Evolutionary conservation across 768 basidiomycete genomes (phyloP).

Genomic region (Mycena galericulata): DNA sequence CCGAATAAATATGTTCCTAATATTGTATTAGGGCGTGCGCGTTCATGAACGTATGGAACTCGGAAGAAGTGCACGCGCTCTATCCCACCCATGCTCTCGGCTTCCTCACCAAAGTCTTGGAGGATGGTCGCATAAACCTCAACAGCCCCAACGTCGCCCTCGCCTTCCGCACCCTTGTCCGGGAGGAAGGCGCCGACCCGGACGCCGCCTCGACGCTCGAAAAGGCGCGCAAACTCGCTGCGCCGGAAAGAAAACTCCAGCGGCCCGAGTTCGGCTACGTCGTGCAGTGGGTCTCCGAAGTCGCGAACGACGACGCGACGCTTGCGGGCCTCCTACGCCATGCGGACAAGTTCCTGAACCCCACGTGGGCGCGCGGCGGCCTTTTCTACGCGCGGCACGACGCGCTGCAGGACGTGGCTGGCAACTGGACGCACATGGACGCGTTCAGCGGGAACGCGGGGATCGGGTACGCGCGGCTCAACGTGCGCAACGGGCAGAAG

Average conservation of each 20-base stretch:
- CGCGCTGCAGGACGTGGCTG: slow-evolving; percentile 12
- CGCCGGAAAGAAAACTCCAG: neutral
- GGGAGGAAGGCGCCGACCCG: slow-evolving; percentile 19
- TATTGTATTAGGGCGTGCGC: slow-evolving; percentile 19
- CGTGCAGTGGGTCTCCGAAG: slow-evolving; percentile 23
- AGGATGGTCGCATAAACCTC: slow-evolving; percentile 21
- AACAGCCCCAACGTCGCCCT: slow-evolving; percentile 9
- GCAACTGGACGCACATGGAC: slow-evolving; percentile 25
- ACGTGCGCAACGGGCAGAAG: slow-evolving; percentile 29
- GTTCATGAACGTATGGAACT: slow-evolving; percentile 29
- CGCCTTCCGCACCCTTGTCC: slow-evolving; percentile 16
- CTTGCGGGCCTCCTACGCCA: slow-evolving; percentile 20
- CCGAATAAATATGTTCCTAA: neutral
- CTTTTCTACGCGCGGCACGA: slow-evolving; percentile 27
- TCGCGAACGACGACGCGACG: slow-evolving; percentile 19
- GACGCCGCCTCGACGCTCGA: slow-evolving; percentile 4
- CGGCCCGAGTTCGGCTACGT: slow-evolving; percentile 25
- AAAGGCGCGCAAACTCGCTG: slow-evolving; percentile 27
- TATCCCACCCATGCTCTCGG: slow-evolving; percentile 23
- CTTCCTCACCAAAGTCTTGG: slow-evolving; percentile 6
- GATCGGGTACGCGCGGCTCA: slow-evolving; percentile 27
- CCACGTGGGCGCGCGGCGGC: slow-evolving; percentile 29
- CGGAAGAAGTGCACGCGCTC: slow-evolving; percentile 22
- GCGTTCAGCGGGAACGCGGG: slow-evolving; percentile 26
- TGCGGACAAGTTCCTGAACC: slow-evolving; percentile 24